A percentile compares a stretch with the other conserved stretches of the same genome.
These are phyloP conservation scores for Rhizoctonia solani DNA, from an alignment of 1,284 basidiomycete genomes.

Conservation along the genomic window DNA sequence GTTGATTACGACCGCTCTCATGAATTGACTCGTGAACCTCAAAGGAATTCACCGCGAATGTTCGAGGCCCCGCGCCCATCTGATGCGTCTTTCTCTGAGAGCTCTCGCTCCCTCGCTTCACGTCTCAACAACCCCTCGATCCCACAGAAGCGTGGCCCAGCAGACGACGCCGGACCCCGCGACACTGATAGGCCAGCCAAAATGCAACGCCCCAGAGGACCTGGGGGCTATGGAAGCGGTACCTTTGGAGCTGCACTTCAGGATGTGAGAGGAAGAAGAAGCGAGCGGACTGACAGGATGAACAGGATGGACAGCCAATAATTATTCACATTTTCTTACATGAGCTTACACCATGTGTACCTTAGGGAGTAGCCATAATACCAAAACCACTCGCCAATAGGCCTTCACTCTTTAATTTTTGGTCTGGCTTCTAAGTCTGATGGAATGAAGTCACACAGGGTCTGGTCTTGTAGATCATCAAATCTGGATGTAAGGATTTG, in stretches of 20 bases:
- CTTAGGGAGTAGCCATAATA: background rate
- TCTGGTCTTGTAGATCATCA: too few relatives aligned
- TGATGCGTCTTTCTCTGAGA: background rate
- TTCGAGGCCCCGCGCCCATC: slow-evolving; percentile 18
- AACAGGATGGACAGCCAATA: background rate
- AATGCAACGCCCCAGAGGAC: background rate
- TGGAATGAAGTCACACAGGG: background rate
- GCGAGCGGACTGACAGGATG: slow-evolving; percentile 2
- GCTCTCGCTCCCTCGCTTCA: slow-evolving; percentile 12
- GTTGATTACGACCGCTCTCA: background rate
- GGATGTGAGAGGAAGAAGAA: slow-evolving; percentile 27
- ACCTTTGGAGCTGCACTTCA: slow-evolving; percentile 29
- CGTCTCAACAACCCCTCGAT: slow-evolving; percentile 24
- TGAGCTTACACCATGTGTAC: background rate
- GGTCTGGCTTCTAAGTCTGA: background rate
- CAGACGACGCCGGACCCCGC: slow-evolving; percentile 14
- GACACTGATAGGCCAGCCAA: slow-evolving; percentile 20
- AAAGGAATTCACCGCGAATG: slow-evolving; percentile 7
- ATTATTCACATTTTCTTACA: background rate
- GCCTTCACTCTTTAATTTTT: background rate
- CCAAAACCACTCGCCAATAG: background rate
- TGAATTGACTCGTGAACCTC: slow-evolving; percentile 1
- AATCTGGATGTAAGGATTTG: too few relatives aligned
- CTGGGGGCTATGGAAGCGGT: slow-evolving; percentile 1
- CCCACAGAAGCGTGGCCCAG: slow-evolving; percentile 18